Evolutionary conservation across 2,329 filamentous ascomycete genomes (phyloP).

Genomic region (Xylariaceae sp.): DNA sequence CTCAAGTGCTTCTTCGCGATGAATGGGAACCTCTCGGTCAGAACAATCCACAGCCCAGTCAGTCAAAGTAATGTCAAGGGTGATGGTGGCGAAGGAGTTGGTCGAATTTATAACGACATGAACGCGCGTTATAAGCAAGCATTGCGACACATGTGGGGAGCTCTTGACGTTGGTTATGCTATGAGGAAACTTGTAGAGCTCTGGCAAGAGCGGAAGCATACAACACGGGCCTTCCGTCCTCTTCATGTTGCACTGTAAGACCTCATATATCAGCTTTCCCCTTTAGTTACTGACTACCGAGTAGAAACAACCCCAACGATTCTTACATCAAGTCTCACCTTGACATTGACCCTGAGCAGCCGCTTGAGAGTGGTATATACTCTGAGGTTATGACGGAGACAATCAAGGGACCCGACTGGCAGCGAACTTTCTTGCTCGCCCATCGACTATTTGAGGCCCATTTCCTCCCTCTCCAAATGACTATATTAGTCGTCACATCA

Average conservation of each 20-base stretch:
- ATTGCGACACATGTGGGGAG: slow-evolving; percentile 77
- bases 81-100: slow-evolving; percentile 58
- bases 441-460: slow-evolving; percentile 77
- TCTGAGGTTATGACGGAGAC: slow-evolving; percentile 60
- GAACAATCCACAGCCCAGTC: slow-evolving; percentile 70
- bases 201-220: slow-evolving; percentile 63
- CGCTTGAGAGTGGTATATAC: slow-evolving; percentile 58
- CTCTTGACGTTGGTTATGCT: slow-evolving; percentile 71
- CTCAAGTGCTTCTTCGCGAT: slow-evolving; percentile 79
- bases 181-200: slow-evolving; percentile 63
- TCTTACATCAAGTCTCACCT: slow-evolving; percentile 55
- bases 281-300: slow-evolving; percentile 29
- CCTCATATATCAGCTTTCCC: background rate
- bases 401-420: slow-evolving; percentile 58
- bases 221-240: slow-evolving; percentile 59
- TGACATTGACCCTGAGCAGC: slow-evolving; percentile 47
- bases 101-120: slow-evolving; percentile 63
- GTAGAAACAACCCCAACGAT: slow-evolving; percentile 51
- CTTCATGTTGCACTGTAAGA: slow-evolving; percentile 56
- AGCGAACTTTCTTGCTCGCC: slow-evolving; percentile 62
- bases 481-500: slow-evolving; percentile 67
- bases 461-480: slow-evolving; percentile 72
- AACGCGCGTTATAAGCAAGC: slow-evolving; percentile 74
- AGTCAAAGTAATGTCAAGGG: slow-evolving; percentile 76
- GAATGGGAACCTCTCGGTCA: slow-evolving; percentile 69